Percentiles rank a stretch among this genome's conserved stretches.
These are phyloP conservation scores for Metschnikowia reukaufii DNA, from an alignment of 805 yeast genomes.

Conservation along the genomic window DNA sequence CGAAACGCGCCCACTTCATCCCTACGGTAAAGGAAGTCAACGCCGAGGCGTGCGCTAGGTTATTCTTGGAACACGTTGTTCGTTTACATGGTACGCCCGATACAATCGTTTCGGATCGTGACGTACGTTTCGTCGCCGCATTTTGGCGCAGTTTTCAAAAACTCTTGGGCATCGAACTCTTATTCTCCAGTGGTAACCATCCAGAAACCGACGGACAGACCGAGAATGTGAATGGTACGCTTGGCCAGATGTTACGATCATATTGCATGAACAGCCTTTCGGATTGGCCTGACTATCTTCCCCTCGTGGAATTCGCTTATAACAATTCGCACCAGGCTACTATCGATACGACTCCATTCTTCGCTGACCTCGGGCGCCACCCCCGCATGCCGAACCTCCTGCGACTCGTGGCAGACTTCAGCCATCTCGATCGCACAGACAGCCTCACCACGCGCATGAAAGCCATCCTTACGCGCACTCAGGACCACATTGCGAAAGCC, in stretches of 20 bases:
- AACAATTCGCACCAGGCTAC: not conserved
- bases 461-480: not conserved
- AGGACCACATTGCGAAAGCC: not conserved
- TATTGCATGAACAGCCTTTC: not conserved
- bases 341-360: not conserved
- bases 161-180: not conserved
- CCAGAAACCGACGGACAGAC: conserved; percentile 5
- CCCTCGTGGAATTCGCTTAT: not conserved
- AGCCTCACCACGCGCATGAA: not conserved
- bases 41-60: not conserved
- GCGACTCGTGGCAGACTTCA: not conserved
- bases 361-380: conserved; percentile 1
- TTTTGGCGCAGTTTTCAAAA: not conserved
- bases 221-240: not conserved
- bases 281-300: not conserved
- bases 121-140: not conserved
- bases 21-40: too few species aligned
- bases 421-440: too few species aligned
- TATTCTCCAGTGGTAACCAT: not conserved
- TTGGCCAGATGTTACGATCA: too few species aligned
- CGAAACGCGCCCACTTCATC: conserved; percentile 1
- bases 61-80: not conserved
- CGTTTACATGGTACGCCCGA: not conserved
- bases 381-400: not conserved
- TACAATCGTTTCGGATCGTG: too few species aligned